Conservation (phyloP, 306 rosid genomes). For the Quercus cerris region DNA sequence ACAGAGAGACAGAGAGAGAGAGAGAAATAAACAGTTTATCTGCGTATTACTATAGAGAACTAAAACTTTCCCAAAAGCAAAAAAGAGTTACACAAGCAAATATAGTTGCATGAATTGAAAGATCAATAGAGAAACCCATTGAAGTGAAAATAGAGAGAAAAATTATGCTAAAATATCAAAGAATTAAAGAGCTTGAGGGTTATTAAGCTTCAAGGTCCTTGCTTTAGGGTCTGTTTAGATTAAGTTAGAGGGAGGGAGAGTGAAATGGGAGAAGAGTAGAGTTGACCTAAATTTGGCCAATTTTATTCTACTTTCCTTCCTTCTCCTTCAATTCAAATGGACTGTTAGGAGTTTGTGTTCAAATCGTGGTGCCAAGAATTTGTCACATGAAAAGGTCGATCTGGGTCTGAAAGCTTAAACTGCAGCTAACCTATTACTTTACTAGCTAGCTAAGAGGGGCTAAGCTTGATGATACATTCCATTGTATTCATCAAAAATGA, state of each 20-base stretch:
- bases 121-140: neutral
- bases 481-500: neutral
- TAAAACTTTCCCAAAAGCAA: neutral
- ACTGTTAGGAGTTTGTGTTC: neutral
- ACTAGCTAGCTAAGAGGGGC: neutral
- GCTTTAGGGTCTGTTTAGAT: too few species aligned
- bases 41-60: neutral
- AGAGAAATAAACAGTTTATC: neutral
- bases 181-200: neutral
- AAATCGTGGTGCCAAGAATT: neutral
- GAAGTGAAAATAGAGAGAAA: neutral
- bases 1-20: neutral
- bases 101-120: neutral
- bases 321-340: too few species aligned
- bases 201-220: too few species aligned
- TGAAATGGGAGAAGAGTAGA: too few species aligned
- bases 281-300: too few species aligned
- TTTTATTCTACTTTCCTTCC: accelerated
- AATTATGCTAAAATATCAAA: neutral
- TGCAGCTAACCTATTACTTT: neutral
- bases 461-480: neutral
- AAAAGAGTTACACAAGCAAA: neutral
- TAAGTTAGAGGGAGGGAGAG: too few species aligned
- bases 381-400: too few species aligned
- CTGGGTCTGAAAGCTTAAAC: neutral